Conservation (phyloP, 2,329 filamentous ascomycete genomes). For the Pseudocercospora macadamiae region DNA sequence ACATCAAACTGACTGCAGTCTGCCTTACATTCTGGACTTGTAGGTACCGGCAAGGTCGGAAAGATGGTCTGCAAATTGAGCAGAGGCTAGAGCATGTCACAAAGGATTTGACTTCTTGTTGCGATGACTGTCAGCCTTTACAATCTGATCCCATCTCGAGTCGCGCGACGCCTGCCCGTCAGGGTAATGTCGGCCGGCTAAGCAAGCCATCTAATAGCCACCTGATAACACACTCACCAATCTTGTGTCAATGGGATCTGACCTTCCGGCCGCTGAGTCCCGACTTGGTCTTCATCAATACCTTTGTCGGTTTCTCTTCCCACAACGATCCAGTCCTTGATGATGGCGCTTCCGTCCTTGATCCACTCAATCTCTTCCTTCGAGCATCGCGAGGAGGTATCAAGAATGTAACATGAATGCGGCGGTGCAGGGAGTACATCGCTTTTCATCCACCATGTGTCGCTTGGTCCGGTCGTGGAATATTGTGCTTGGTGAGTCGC, state of each 20-base stretch:
- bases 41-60: no score
- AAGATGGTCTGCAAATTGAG: no score
- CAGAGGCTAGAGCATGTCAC: no score
- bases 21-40: not conserved
- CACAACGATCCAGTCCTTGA: conserved; percentile 37
- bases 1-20: not conserved
- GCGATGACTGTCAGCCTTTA: no score
- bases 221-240: not conserved
- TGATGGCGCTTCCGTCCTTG: conserved; percentile 33
- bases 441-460: conserved; percentile 38
- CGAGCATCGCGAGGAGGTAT: conserved; percentile 24
- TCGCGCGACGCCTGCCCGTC: no score
- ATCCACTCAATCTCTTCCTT: conserved; percentile 36
- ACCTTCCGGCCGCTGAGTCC: not conserved
- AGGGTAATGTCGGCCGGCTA: no score
- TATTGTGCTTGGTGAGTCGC: conserved; percentile 23
- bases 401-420: conserved; percentile 33
- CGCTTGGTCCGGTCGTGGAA: conserved; percentile 29
- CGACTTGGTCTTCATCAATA: not conserved
- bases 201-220: no score
- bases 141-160: no score
- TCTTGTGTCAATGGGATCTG: not conserved
- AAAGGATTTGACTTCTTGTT: no score
- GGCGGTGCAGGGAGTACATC: conserved; percentile 33
- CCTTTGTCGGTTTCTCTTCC: conserved; percentile 21